A percentile compares a stretch with the other conserved stretches of the same genome.
Conservation (phyloP, 768 basidiomycete species). For the Mycena filopes region DNA sequence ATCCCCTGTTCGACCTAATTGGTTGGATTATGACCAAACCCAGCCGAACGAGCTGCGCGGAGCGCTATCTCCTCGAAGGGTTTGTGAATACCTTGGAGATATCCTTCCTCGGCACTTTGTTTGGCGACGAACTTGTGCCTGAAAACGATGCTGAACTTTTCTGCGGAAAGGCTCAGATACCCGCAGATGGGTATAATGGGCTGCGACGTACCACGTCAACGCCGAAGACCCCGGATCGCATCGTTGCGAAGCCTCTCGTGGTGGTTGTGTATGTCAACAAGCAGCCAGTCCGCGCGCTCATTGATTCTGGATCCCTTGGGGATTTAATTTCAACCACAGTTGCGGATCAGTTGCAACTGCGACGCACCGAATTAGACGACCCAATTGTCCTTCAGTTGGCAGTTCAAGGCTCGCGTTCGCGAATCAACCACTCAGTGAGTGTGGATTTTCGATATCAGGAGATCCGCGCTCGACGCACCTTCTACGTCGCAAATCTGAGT, state of each 20-base stretch:
- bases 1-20: neutral
- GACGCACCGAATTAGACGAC: constrained; percentile 38
- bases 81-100: neutral
- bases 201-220: constrained; percentile 24
- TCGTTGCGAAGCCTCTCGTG: constrained; percentile 43
- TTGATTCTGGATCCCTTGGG: too few species aligned
- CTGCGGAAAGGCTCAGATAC: constrained; percentile 8
- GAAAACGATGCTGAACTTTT: neutral
- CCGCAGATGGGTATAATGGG: constrained; percentile 10
- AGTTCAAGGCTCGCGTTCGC: constrained; percentile 49
- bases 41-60: neutral
- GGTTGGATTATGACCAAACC: neutral
- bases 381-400: constrained; percentile 50
- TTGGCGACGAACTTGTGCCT: neutral
- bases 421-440: constrained; percentile 32
- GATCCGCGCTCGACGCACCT: constrained; percentile 20
- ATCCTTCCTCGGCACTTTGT: neutral
- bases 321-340: constrained; percentile 50
- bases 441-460: constrained; percentile 29
- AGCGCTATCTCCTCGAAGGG: neutral
- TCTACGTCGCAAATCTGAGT: constrained; percentile 43
- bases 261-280: constrained; percentile 45
- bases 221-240: constrained; percentile 21
- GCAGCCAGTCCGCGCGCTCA: constrained; percentile 41
- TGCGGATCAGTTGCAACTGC: constrained; percentile 47